A percentile compares a stretch with the other conserved stretches of the same genome.
These are phyloP conservation scores for Neltuma alba DNA, from an alignment of 306 rosid genomes.

Conservation along the genomic window DNA sequence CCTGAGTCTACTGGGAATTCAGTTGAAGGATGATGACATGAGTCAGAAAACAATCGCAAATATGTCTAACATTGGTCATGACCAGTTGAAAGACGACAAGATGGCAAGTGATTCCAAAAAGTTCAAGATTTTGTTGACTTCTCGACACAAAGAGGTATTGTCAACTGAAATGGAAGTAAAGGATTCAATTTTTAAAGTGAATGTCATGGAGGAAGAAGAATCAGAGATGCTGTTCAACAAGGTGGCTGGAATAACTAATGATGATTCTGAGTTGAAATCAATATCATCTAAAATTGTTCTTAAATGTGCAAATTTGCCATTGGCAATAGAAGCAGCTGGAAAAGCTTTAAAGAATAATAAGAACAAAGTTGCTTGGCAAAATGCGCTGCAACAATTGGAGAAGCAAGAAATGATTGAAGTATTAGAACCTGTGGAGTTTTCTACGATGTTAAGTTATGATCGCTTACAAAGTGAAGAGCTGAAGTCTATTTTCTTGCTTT, in stretches of 20 bases:
- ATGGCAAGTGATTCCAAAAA: too few relatives aligned
- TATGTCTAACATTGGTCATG: not conserved
- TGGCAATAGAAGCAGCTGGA: not conserved
- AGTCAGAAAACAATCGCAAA: not conserved
- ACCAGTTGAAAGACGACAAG: too few relatives aligned
- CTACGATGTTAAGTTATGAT: slow-evolving; percentile 24
- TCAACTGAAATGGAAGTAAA: not conserved
- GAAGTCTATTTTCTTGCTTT: slow-evolving; percentile 25
- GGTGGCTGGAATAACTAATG: not conserved
- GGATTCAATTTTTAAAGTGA: not conserved
- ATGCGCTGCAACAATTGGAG: too few relatives aligned
- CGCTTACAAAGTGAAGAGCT: too few relatives aligned
- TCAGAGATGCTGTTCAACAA: not conserved
- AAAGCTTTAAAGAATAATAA: slow-evolving; percentile 8
- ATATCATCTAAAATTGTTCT: not conserved
- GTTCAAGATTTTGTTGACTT: not conserved
- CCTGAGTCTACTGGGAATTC: not conserved
- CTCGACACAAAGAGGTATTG: not conserved
- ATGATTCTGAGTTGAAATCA: not conserved
- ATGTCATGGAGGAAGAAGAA: not conserved
- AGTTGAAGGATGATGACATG: not conserved
- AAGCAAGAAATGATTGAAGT: not conserved
- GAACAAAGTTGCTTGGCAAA: not conserved
- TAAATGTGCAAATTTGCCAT: not conserved
- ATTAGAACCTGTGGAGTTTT: not conserved